Evolutionary conservation across 2,329 filamentous ascomycete species (phyloP).

Genomic region (Talaromyces sp.): DNA sequence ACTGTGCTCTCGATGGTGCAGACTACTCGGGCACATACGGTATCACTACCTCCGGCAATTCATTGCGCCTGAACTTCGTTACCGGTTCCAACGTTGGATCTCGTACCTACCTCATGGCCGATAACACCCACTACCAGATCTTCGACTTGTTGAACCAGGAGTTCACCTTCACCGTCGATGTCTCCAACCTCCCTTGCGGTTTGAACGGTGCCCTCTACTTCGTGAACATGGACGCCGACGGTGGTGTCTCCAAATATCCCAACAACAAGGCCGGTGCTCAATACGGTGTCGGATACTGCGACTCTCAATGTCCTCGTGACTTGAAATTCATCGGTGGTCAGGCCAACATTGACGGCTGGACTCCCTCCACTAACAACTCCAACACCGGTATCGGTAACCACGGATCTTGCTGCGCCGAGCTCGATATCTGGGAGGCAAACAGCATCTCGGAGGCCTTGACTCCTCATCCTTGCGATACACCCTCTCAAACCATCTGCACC

Average conservation of each 20-base stretch:
- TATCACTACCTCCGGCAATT: slow-evolving; percentile 49
- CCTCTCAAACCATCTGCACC: slow-evolving; percentile 51
- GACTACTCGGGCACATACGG: slow-evolving; percentile 54
- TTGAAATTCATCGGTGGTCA: slow-evolving; percentile 53
- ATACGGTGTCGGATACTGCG: slow-evolving; percentile 63
- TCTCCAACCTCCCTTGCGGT: slow-evolving; percentile 65
- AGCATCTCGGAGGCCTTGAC: slow-evolving; percentile 61
- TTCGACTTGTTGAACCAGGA: slow-evolving; percentile 65
- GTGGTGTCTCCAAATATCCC: slow-evolving; percentile 52
- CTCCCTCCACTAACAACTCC: slow-evolving; percentile 50
- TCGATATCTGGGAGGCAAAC: slow-evolving; percentile 71
- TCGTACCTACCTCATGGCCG: slow-evolving; percentile 63
- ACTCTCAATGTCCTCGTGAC: slow-evolving; percentile 56
- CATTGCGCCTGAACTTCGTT: slow-evolving; percentile 50
- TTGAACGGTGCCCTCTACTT: slow-evolving; percentile 70
- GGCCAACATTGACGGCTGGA: slow-evolving; percentile 56
- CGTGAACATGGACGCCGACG: slow-evolving; percentile 51
- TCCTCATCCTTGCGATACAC: slow-evolving; percentile 59
- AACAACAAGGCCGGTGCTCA: slow-evolving; percentile 57
- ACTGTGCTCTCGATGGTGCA: slow-evolving; percentile 58
- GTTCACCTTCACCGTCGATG: slow-evolving; percentile 70
- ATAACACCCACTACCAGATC: slow-evolving; percentile 60
- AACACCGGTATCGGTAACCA: slow-evolving; percentile 53
- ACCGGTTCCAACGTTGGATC: slow-evolving; percentile 44
- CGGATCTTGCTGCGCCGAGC: slow-evolving; percentile 65